Base-by-base conservation (phyloP, 306 rosid species). In the Citrullus amarus region DNA sequence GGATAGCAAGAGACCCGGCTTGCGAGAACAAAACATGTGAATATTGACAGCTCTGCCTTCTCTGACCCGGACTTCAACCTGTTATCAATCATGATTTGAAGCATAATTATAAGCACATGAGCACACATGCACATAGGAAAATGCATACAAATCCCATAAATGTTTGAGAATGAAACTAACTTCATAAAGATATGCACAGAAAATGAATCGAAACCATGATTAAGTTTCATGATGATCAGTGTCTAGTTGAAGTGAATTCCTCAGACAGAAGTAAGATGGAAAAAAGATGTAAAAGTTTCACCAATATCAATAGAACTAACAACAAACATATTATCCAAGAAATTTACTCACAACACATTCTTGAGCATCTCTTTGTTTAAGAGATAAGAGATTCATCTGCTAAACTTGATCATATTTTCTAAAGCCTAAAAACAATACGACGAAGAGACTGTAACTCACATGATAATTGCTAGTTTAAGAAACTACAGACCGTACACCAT, bases 11-110 rank as follows among this genome's bases (percentile, higher is more conserved):
- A 95, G 93, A 48, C 99, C 99, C 11, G 97, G 96, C 81, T 96
- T 86, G 65, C 97, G 93, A 73, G 88, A 86, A 63, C 99, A 95
- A 75, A 95, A 95, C 99, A 95, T 92, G 82, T 95, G 99, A 86
- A 95, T 95, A 81, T 95, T 95, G 79, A 92, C 96, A 43, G 97
- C 96, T 84, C 96, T 85, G 58, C 97, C 99, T 86, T 95, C 99
- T 85, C 96, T 87, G 59, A 88, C 80, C 83, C 89, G 85, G 55
- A 95, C 99, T 79, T 95, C 99, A 53, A 95, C 97, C 99, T 92
- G 46, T 63, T 32, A 62, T 65, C 20, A 25, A 44, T 48, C 76
- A 71, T 14, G 41, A 71, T 71, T 71, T 14, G 41, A 69, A 71
- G 58, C 58, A 71, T 15, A 70, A 10, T 5, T 22, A 41, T 36